phyloP scores from a whole-genome alignment of 495 filamentous ascomycete genomes.

The Filosporella fistucella region DNA sequence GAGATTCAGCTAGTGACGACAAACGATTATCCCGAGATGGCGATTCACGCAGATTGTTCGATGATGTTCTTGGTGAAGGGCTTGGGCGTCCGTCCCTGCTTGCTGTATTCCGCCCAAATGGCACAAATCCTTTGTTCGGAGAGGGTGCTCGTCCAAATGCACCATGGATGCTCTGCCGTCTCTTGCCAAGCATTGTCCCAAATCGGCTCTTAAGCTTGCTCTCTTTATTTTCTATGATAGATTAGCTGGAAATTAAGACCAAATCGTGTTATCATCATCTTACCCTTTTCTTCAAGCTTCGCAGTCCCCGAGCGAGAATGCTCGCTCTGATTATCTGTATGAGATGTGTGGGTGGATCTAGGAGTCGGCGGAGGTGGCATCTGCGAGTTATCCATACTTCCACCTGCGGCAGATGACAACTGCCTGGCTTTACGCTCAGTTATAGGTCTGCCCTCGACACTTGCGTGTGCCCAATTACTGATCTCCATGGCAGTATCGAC shows the following conservation, averaged over 20 bases:
- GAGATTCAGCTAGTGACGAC: constrained; percentile 45
- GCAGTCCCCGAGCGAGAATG: constrained; percentile 60
- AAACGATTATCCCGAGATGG: constrained; percentile 35
- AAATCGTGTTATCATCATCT: constrained; percentile 14
- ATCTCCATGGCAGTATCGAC: constrained; percentile 88
- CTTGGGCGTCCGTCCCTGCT: constrained; percentile 44
- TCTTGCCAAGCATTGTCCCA: constrained; percentile 73
- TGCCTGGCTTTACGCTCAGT: constrained; percentile 19
- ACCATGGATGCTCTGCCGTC: constrained; percentile 54
- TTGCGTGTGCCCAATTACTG: constrained; percentile 66
- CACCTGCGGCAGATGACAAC: constrained; percentile 31
- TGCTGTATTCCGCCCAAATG: constrained; percentile 39
- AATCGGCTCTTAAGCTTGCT: constrained; percentile 58
- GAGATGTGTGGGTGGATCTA: constrained; percentile 30
- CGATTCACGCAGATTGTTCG: constrained; percentile 48
- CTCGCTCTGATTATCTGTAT: constrained; percentile 56
- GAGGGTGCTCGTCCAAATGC: constrained; percentile 39
- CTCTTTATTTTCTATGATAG: constrained; percentile 36
- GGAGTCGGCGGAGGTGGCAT: constrained; percentile 34
- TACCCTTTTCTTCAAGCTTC: constrained; percentile 12
- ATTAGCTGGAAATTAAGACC: background rate
- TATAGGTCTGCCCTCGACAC: constrained; percentile 42
- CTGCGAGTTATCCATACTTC: constrained; percentile 22
- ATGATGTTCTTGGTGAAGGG: constrained; percentile 47
- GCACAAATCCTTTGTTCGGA: constrained; percentile 34